Evolutionary conservation across 139 green algal genomes (phyloP).

Genomic region (Trebouxia sp.): DNA sequence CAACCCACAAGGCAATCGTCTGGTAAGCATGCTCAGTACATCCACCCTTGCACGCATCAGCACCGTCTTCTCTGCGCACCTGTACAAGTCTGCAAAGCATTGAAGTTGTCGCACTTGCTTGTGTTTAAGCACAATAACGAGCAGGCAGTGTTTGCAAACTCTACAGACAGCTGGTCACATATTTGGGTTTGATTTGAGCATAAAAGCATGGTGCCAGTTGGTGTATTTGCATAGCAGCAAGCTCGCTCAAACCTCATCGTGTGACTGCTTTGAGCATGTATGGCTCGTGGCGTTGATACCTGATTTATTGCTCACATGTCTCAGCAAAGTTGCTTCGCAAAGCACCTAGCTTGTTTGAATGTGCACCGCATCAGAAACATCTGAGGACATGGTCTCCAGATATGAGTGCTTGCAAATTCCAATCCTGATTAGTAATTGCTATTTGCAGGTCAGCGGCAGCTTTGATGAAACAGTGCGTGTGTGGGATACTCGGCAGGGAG

Average conservation of each 20-base stretch:
- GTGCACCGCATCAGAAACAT: background rate
- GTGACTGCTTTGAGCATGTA: too few relatives aligned
- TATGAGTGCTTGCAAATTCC: background rate
- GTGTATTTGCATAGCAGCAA: background rate
- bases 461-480: constrained; percentile 92
- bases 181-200: background rate
- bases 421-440: background rate
- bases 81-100: background rate
- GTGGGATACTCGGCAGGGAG: constrained; percentile 79
- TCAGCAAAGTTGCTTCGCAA: too few relatives aligned
- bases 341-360: too few relatives aligned
- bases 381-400: background rate
- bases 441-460: constrained; percentile 71
- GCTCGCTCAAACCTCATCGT: background rate
- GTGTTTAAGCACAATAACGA: background rate
- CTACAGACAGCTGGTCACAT: background rate
- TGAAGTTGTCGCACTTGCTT: background rate
- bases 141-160: background rate
- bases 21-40: constrained; percentile 52
- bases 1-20: constrained; percentile 69
- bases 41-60: background rate
- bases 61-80: background rate
- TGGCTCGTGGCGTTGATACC: too few relatives aligned
- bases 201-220: background rate
- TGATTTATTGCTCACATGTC: too few relatives aligned